Evolutionary conservation across 2,329 filamentous ascomycete genomes (phyloP).

Genomic region (Raffaelea arxii): DNA sequence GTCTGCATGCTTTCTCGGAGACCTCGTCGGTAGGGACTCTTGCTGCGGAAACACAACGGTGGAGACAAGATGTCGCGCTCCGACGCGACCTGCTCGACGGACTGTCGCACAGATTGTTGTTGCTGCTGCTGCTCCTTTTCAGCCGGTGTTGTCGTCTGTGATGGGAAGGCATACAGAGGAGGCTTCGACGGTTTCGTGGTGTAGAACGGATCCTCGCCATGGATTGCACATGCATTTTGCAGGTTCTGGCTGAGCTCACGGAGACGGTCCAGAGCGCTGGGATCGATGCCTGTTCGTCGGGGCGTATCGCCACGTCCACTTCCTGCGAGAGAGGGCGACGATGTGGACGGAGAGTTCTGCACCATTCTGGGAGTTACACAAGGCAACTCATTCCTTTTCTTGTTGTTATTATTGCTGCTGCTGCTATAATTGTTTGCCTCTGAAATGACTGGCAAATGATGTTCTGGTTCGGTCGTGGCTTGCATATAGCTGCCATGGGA

Average conservation of each 20-base stretch:
- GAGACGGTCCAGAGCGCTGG: conserved; percentile 6
- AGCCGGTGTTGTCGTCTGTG: conserved; percentile 8
- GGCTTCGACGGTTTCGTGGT: neutral
- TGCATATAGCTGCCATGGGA: conserved; percentile 3
- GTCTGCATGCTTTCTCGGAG: conserved; percentile 36
- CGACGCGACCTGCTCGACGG: conserved; percentile 7
- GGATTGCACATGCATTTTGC: conserved; percentile 2
- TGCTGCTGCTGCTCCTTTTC: neutral
- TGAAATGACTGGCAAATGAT: no score
- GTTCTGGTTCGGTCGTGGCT: neutral
- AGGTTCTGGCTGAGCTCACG: conserved; percentile 10
- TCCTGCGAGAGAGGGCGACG: conserved; percentile 11
- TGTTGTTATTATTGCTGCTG: no score
- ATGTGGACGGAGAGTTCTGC: conserved; percentile 1
- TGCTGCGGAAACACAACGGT: conserved; percentile 39
- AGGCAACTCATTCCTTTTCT: neutral
- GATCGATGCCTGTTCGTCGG: neutral
- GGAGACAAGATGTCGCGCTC: neutral
- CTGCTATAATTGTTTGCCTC: neutral
- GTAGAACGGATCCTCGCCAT: conserved; percentile 8
- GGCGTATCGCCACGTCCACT: conserved; percentile 9
- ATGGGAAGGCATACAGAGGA: conserved; percentile 8
- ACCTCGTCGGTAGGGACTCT: conserved; percentile 45
- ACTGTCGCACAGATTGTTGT: neutral
- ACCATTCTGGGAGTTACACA: no score